Percentiles rank a stretch among this genome's conserved stretches.
phyloP scores from a whole-genome alignment of 2,329 filamentous ascomycete genomes.

The Ceratocystis papillata region DNA sequence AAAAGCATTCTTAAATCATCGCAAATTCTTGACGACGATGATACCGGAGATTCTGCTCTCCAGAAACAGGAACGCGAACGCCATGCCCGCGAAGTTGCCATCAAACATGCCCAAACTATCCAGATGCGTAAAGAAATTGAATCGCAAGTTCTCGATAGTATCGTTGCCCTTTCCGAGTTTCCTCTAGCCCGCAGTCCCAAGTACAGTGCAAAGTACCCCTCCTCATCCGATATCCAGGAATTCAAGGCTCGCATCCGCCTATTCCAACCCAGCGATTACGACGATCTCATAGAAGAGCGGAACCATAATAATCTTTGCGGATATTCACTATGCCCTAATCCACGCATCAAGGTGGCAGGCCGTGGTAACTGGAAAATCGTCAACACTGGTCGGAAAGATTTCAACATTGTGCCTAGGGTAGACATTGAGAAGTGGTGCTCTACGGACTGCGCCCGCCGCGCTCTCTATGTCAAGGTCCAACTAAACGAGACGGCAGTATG shows the following conservation, averaged over 20 bases:
- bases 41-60: slow-evolving; percentile 4
- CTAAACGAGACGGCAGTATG: slow-evolving; percentile 75
- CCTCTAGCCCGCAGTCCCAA: slow-evolving; percentile 33
- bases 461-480: slow-evolving; percentile 80
- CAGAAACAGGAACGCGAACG: slow-evolving; percentile 17
- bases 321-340: slow-evolving; percentile 64
- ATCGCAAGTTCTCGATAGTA: slow-evolving; percentile 57
- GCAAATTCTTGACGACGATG: slow-evolving; percentile 28
- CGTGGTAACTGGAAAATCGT: slow-evolving; percentile 60
- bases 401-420: slow-evolving; percentile 57
- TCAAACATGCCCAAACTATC: slow-evolving; percentile 72
- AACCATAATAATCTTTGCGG: slow-evolving; percentile 75
- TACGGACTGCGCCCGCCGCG: slow-evolving; percentile 62
- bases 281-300: slow-evolving; percentile 77
- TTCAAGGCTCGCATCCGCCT: slow-evolving; percentile 58
- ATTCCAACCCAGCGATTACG: slow-evolving; percentile 83
- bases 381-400: slow-evolving; percentile 41
- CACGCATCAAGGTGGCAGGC: slow-evolving; percentile 46
- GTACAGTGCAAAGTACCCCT: slow-evolving; percentile 39
- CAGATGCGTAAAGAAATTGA: slow-evolving; percentile 74
- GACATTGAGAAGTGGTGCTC: slow-evolving; percentile 83
- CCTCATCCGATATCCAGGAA: slow-evolving; percentile 47
- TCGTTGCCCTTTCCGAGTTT: slow-evolving; percentile 59
- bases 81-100: slow-evolving; percentile 51
- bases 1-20: slow-evolving; percentile 54